A percentile compares a stretch with the other conserved stretches of the same genome.
Conservation (phyloP, 73 alveolate genomes). For the Durusdinium trenchii region DNA sequence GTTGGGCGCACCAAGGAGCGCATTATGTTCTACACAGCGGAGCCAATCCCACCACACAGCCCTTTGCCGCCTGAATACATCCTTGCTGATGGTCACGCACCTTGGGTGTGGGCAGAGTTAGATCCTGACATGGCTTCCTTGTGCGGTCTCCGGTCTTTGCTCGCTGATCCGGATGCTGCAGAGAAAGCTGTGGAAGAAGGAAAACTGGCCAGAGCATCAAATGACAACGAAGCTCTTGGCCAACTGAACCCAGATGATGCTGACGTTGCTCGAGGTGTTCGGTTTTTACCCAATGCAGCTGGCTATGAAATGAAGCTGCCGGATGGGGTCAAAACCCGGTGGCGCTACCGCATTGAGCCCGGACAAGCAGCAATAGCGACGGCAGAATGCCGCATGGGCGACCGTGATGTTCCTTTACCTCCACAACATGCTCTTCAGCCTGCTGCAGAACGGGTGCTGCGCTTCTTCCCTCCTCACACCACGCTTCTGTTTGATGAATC, state of each 20-base stretch:
- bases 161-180: slow-evolving; percentile 55
- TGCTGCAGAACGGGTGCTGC: slow-evolving; percentile 4
- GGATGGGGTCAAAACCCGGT: not conserved
- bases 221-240: not conserved
- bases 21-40: slow-evolving; percentile 17
- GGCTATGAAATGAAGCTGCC: slow-evolving; percentile 20
- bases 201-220: not conserved
- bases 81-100: not conserved
- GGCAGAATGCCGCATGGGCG: not conserved
- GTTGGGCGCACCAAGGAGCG: slow-evolving; percentile 58
- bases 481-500: not conserved
- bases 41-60: slow-evolving; percentile 15
- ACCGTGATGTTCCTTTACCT: slow-evolving; percentile 12
- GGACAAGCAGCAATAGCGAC: not conserved
- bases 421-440: not conserved
- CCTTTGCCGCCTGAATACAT: slow-evolving; percentile 17
- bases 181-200: not conserved
- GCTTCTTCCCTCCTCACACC: not conserved
- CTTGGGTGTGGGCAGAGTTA: slow-evolving; percentile 25
- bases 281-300: not conserved
- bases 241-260: not conserved
- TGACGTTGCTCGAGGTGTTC: not conserved
- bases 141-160: slow-evolving; percentile 27
- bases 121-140: not conserved
- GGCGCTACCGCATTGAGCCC: slow-evolving; percentile 28